Evolutionary conservation across 2,329 filamentous ascomycete genomes (phyloP).

Genomic region (Tetracladium maxilliforme): DNA sequence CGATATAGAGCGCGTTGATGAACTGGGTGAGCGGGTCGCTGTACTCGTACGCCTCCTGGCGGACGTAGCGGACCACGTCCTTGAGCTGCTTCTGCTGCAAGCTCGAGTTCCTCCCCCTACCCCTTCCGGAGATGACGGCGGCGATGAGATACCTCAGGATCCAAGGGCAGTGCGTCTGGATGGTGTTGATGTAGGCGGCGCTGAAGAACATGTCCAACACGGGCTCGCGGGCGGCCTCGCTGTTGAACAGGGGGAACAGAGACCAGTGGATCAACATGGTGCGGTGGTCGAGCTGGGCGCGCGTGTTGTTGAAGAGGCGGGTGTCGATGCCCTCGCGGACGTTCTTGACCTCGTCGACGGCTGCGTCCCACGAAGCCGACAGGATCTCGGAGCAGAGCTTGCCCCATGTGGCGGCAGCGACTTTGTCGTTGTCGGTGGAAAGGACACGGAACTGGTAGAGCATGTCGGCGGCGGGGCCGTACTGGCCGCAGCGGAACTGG

Average conservation of each 20-base stretch:
- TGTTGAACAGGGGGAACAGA: constrained; percentile 98
- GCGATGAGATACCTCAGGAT: constrained; percentile 86
- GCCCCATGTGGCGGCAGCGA: constrained; percentile 90
- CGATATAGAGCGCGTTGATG: constrained; percentile 86
- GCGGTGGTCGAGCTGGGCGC: constrained; percentile 90
- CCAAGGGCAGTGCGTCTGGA: constrained; percentile 96
- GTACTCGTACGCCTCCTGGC: constrained; percentile 97
- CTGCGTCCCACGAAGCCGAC: constrained; percentile 86
- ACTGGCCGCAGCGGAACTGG: constrained; percentile 95
- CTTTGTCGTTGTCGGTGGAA: constrained; percentile 97
- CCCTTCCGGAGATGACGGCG: constrained; percentile 87
- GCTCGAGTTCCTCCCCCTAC: constrained; percentile 63
- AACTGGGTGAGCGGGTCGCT: constrained; percentile 91
- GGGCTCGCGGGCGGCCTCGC: constrained; percentile 76
- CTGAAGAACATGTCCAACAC: constrained; percentile 96
- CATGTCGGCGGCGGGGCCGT: constrained; percentile 76
- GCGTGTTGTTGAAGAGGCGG: constrained; percentile 88
- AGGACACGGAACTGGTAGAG: constrained; percentile 97
- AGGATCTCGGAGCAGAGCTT: constrained; percentile 95
- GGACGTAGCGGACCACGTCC: constrained; percentile 87
- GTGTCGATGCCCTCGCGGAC: constrained; percentile 87
- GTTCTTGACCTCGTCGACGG: constrained; percentile 80
- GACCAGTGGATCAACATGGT: constrained; percentile 98
- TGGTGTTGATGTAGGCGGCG: constrained; percentile 96
- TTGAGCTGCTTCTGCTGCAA: constrained; percentile 97